A percentile compares a stretch with the other conserved stretches of the same genome.
Conservation (phyloP, 768 basidiomycete genomes). For the Rossbeevera mucosa region DNA sequence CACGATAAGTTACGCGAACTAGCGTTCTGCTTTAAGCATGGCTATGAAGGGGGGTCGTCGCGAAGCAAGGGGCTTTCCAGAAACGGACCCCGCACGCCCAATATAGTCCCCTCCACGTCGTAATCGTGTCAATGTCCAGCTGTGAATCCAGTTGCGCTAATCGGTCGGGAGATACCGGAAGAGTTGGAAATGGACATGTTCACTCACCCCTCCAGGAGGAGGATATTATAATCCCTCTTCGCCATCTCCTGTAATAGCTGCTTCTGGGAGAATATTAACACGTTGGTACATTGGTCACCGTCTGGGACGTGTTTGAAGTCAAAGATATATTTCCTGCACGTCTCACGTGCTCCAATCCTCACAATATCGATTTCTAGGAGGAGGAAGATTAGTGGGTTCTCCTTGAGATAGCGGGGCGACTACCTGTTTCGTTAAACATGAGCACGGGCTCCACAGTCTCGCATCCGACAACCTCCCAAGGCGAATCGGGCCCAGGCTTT, state of each 20-base stretch:
- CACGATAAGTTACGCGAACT: slow-evolving; percentile 29
- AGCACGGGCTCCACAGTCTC: slow-evolving; percentile 60
- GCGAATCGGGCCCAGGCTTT: slow-evolving; percentile 38
- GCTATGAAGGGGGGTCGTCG: slow-evolving; percentile 64
- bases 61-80: slow-evolving; percentile 42
- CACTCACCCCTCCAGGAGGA: slow-evolving; percentile 63
- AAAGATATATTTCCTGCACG: slow-evolving; percentile 60
- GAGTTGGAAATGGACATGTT: background rate
- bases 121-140: slow-evolving; percentile 65
- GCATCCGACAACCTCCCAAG: slow-evolving; percentile 78
- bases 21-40: slow-evolving; percentile 44
- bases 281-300: slow-evolving; percentile 45
- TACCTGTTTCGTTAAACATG: slow-evolving; percentile 57
- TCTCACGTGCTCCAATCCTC: slow-evolving; percentile 48
- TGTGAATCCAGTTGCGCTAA: slow-evolving; percentile 24
- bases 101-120: slow-evolving; percentile 64
- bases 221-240: slow-evolving; percentile 55
- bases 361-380: slow-evolving; percentile 55
- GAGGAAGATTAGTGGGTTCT: slow-evolving; percentile 4
- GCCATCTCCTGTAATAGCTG: slow-evolving; percentile 55
- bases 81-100: slow-evolving; percentile 59
- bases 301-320: slow-evolving; percentile 46
- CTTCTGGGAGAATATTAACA: slow-evolving; percentile 58
- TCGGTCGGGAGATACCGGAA: background rate
- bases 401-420: slow-evolving; percentile 9